phyloP scores from a whole-genome alignment of 2,329 filamentous ascomycete genomes.

The Cladosporium austrohemisphaericum region DNA sequence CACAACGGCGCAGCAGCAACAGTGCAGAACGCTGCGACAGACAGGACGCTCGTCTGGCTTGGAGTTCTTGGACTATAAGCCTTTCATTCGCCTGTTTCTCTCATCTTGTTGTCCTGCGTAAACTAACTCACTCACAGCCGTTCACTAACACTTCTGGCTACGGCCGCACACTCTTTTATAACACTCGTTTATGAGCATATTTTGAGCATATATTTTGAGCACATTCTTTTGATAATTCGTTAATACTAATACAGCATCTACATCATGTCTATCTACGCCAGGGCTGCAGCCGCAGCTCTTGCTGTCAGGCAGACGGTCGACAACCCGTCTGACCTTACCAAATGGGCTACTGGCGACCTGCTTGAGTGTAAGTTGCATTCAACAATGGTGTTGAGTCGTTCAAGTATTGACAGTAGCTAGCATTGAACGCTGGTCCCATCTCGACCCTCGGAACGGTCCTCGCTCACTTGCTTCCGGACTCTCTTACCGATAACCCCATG shows the following conservation, averaged over 20 bases:
- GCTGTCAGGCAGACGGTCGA: conserved; percentile 7
- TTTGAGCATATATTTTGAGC: neutral
- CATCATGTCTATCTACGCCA: conserved; percentile 15
- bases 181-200: no score
- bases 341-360: neutral
- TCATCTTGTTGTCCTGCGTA: conserved; percentile 1
- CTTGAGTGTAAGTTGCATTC: neutral
- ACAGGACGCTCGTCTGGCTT: neutral
- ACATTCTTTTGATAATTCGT: conserved; percentile 14
- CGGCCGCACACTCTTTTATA: conserved; percentile 14
- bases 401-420: neutral
- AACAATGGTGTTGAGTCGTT: neutral
- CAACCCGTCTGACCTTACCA: neutral
- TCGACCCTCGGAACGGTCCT: conserved; percentile 20
- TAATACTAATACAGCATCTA: neutral
- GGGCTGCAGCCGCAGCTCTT: conserved; percentile 15
- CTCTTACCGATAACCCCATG: conserved; percentile 20
- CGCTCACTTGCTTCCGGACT: conserved; percentile 14
- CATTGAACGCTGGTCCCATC: conserved; percentile 6
- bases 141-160: conserved; percentile 7
- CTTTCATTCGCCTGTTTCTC: neutral
- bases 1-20: conserved; percentile 9
- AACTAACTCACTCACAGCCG: conserved; percentile 8
- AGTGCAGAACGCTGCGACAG: neutral
- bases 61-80: conserved; percentile 6